These are phyloP conservation scores for Eurotiales sp. DNA, from an alignment of 2,329 filamentous ascomycete genomes.

Conservation along the genomic window DNA sequence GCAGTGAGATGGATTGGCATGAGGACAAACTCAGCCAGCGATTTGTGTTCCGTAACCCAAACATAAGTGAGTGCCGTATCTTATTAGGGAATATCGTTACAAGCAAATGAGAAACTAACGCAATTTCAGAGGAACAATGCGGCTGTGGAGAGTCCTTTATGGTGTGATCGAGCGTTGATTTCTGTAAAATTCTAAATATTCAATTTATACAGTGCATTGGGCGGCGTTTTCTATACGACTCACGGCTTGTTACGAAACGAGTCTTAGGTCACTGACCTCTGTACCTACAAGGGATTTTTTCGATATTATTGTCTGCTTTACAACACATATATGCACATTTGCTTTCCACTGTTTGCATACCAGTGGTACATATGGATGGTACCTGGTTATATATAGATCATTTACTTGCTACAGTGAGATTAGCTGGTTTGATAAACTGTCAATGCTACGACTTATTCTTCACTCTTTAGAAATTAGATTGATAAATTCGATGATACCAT, in stretches of 20 bases:
- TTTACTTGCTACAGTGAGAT: background rate
- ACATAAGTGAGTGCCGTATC: slow-evolving; percentile 78
- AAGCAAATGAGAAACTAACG: slow-evolving; percentile 7
- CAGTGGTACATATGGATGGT: background rate
- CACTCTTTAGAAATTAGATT: too few relatives aligned
- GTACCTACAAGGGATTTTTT: background rate
- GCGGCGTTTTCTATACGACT: slow-evolving; percentile 28
- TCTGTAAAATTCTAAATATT: slow-evolving; percentile 18
- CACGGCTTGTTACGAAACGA: background rate
- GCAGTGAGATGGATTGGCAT: slow-evolving; percentile 98
- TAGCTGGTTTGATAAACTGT: background rate
- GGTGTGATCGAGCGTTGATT: slow-evolving; percentile 48
- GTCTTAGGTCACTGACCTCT: background rate
- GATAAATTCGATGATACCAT: too few relatives aligned
- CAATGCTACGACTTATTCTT: background rate
- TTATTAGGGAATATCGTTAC: too few relatives aligned
- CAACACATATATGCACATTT: background rate
- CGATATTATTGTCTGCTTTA: background rate
- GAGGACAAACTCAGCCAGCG: slow-evolving; percentile 90
- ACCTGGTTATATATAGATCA: slow-evolving; percentile 1
- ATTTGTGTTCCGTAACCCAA: slow-evolving; percentile 95
- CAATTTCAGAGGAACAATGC: slow-evolving; percentile 78
- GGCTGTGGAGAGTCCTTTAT: slow-evolving; percentile 97
- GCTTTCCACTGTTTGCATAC: background rate
- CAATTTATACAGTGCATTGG: slow-evolving; percentile 32